Percentiles rank a stretch among this genome's conserved stretches.
Evolutionary conservation across 805 yeast genomes (phyloP).

Genomic region (Teunomyces stri): DNA sequence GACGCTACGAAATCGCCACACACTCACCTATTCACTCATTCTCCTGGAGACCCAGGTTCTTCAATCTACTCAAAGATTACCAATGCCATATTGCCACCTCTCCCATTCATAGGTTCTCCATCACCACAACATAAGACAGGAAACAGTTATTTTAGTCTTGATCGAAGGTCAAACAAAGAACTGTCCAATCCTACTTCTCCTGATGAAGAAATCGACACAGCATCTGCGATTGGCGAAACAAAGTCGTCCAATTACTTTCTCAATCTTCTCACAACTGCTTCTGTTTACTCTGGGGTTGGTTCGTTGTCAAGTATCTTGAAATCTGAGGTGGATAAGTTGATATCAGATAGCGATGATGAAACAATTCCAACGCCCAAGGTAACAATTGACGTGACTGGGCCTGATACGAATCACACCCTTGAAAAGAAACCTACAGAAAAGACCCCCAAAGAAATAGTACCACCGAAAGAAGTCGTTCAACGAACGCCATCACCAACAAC

Average conservation of each 20-base stretch:
- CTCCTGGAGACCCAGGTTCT: neutral
- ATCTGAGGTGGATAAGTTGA: constrained; percentile 1
- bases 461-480: neutral
- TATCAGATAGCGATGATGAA: neutral
- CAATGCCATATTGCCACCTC: neutral
- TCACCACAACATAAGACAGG: neutral
- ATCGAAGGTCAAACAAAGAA: neutral
- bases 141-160: neutral
- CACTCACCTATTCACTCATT: neutral
- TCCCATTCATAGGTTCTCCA: neutral
- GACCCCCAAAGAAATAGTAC: neutral
- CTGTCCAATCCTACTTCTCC: neutral
- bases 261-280: constrained; percentile 29
- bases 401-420: constrained; percentile 6
- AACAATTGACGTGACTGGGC: neutral
- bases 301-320: neutral
- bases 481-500: neutral
- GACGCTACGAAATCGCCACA: neutral
- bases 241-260: constrained; percentile 25
- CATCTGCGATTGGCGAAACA: constrained; percentile 21
- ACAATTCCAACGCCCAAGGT: neutral
- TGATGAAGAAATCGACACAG: constrained; percentile 30
- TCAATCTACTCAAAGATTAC: constrained; percentile 6
- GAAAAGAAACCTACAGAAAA: neutral
- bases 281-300: constrained; percentile 27